Percentiles rank a stretch among this genome's conserved stretches.
Conservation (phyloP, 208 protist species). For the Acanthamoeba triangularis region DNA sequence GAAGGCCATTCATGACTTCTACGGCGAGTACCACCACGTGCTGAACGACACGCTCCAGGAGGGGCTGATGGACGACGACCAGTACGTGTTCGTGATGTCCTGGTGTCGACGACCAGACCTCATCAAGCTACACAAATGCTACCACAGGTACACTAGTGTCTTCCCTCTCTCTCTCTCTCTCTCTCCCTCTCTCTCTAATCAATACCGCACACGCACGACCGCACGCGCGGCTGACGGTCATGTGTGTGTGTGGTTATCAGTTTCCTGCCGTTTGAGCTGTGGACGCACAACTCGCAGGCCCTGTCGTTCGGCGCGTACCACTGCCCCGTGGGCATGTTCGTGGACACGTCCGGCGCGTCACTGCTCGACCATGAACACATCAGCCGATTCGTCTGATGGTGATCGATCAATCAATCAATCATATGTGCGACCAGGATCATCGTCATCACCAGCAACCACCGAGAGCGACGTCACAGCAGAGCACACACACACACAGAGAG, state of each 20-base stretch:
- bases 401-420: no score
- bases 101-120: slow-evolving; percentile 56
- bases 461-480: no score
- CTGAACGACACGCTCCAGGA: slow-evolving; percentile 41
- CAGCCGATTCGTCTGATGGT: neutral
- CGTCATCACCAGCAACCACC: no score
- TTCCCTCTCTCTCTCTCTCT: no score
- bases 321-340: slow-evolving; percentile 40
- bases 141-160: neutral
- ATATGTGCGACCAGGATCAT: no score
- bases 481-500: no score
- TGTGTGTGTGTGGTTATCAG: neutral
- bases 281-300: neutral
- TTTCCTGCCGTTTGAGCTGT: slow-evolving; percentile 24
- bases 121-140: slow-evolving; percentile 56
- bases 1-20: slow-evolving; percentile 8
- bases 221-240: neutral
- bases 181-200: neutral
- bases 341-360: neutral
- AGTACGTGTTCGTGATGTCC: slow-evolving; percentile 26
- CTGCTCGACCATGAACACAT: slow-evolving; percentile 16
- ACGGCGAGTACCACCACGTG: slow-evolving; percentile 3
- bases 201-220: neutral
- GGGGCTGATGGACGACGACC: slow-evolving; percentile 61
- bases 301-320: slow-evolving; percentile 5